Base-by-base conservation (phyloP, 148 eudicot genomes). In the Silene latifolia region DNA sequence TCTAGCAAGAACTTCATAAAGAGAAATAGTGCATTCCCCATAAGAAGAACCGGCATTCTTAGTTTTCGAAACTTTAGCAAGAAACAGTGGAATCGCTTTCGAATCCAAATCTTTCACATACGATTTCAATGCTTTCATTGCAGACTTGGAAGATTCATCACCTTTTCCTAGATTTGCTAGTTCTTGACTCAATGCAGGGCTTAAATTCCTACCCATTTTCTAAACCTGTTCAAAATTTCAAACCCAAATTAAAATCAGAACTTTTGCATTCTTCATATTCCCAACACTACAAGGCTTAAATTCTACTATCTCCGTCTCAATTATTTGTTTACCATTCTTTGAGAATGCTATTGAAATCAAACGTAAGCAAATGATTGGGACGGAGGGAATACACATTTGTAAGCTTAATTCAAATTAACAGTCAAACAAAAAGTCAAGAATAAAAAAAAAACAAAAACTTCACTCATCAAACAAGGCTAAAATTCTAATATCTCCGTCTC, bases 21-120 rank as follows among this genome's bases (percentile, higher is more conserved):
- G 93, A 0, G 99, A 95, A 77, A 95, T 92, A 32, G 97, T 88
- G 85, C 86, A 89, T 81, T 92, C 99, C 64, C 93, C 96, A 57
- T 85, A 81, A 12, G 92, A 82, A 13, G 82, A 79, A 48, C 93
- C 96, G 4, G 81, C 76, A 56, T 89, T 86, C 74, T 89, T 92
- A 25, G 89, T 89, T 74, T 95, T 91, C n/a, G 97, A 95, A 79
- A 95, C 99, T 72, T 90, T 89, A 77, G 97, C 92, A 75, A 95
- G 97, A 87, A 95, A 95, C 57, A 85, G 76, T 1, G 97, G 97
- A 61, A 95, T 92, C 4, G 96, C 86, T 69, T 92, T 92, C 13
- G 94, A 85, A 83, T 95, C 97, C 86, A 95, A 77, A 51, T 90
- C 96, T 86, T 95, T 90, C 57, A 95, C 92, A 54, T 89, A 90